Evolutionary conservation across 805 yeast species (phyloP).

Genomic region (Ogataea polymorpha): DNA sequence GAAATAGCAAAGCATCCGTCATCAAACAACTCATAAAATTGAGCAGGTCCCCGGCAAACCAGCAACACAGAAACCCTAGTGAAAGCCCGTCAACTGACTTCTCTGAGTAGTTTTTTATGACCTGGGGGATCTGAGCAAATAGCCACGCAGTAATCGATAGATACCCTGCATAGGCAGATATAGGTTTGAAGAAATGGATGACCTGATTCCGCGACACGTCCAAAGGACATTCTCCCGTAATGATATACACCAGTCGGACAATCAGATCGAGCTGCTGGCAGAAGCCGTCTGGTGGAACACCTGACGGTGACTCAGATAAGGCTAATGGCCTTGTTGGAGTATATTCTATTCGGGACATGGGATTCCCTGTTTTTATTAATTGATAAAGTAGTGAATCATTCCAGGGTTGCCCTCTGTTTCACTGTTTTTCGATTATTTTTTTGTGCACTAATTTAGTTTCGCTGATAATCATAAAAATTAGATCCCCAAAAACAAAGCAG

Average conservation of each 20-base stretch:
- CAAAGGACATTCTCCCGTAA: conserved; percentile 26
- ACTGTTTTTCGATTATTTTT: neutral
- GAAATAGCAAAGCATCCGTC: conserved; percentile 48
- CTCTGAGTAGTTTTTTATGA: conserved; percentile 51
- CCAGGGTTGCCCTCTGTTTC: conserved; percentile 2
- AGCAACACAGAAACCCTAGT: conserved; percentile 52
- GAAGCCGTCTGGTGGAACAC: conserved; percentile 10
- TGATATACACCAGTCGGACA: conserved; percentile 21
- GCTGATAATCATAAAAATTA: conserved; percentile 30
- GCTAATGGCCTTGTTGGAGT: conserved; percentile 3
- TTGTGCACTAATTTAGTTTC: conserved; percentile 1
- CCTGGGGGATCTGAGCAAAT: conserved; percentile 74
- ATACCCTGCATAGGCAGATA: conserved; percentile 32
- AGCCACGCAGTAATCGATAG: conserved; percentile 59
- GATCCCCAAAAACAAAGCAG: conserved; percentile 61
- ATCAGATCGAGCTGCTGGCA: conserved; percentile 24
- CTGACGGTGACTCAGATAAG: neutral
- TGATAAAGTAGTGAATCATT: neutral
- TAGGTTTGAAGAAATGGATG: conserved; percentile 18
- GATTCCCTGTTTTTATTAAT: neutral
- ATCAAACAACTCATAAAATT: conserved; percentile 49
- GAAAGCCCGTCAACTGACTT: conserved; percentile 70
- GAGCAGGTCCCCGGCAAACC: conserved; percentile 64
- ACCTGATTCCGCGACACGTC: conserved; percentile 17
- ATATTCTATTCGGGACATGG: conserved; percentile 7